A percentile compares a stretch with the other conserved stretches of the same genome.
Conservation (phyloP, 306 rosid genomes). For the Vigna trinervia region DNA sequence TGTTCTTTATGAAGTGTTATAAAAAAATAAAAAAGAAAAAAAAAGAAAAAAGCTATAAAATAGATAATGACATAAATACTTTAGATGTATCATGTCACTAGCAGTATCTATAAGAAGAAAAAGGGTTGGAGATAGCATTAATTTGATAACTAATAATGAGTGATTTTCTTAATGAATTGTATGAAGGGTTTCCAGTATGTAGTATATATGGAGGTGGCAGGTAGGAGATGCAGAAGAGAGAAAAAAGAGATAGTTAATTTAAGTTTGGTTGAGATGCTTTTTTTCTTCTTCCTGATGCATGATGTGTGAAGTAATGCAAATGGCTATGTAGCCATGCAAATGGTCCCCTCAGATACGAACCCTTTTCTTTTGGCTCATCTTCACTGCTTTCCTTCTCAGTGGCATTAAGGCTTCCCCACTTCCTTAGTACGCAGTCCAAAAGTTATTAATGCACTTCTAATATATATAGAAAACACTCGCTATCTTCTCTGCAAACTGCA, state of each 20-base stretch:
- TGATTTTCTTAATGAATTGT: slow-evolving; percentile 59
- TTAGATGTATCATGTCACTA: slow-evolving; percentile 54
- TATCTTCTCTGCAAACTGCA: slow-evolving; percentile 80
- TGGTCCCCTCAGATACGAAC: slow-evolving; percentile 70
- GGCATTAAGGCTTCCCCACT: slow-evolving; percentile 65
- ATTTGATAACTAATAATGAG: slow-evolving; percentile 49
- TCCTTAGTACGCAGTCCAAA: slow-evolving; percentile 55
- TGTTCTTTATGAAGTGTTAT: background rate
- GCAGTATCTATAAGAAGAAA: slow-evolving; percentile 45
- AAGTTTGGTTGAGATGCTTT: slow-evolving; percentile 50
- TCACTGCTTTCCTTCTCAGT: slow-evolving; percentile 38
- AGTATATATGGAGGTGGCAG: slow-evolving; percentile 70
- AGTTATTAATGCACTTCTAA: slow-evolving; percentile 69
- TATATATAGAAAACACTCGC: slow-evolving; percentile 60
- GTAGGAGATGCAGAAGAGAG: slow-evolving; percentile 46
- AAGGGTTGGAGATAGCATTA: slow-evolving; percentile 45
- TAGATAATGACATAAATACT: slow-evolving; percentile 53
- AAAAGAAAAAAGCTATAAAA: slow-evolving; percentile 42
- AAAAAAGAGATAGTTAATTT: slow-evolving; percentile 32
- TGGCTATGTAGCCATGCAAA: slow-evolving; percentile 63
- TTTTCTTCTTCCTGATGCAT: slow-evolving; percentile 49
- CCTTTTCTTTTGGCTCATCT: slow-evolving; percentile 45
- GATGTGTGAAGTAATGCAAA: slow-evolving; percentile 50
- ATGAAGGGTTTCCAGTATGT: slow-evolving; percentile 57
- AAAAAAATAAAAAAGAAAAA: background rate